Percentiles rank a stretch among this genome's conserved stretches.
phyloP scores from a whole-genome alignment of 345 rosid species.

The Microthlaspi erraticum region DNA sequence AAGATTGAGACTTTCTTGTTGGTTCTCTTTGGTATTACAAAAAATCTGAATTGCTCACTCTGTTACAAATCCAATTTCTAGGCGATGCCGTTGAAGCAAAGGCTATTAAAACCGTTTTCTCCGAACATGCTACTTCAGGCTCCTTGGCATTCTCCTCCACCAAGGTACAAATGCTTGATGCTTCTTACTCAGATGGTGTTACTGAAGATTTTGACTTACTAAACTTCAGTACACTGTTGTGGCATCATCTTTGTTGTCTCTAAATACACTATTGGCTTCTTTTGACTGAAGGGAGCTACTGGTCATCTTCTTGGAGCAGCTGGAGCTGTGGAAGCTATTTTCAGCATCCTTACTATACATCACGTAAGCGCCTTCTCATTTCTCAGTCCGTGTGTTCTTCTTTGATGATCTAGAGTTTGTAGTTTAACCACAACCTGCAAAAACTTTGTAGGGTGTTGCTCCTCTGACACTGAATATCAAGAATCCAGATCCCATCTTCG shows the following conservation, averaged over 20 bases:
- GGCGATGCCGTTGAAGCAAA: constrained; percentile 91
- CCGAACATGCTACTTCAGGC: constrained; percentile 81
- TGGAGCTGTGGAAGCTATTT: constrained; percentile 93
- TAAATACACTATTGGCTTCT: constrained; percentile 5
- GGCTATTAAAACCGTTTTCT: constrained; percentile 72
- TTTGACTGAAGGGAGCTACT: constrained; percentile 68
- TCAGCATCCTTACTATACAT: constrained; percentile 71
- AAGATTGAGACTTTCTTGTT: constrained; percentile 25
- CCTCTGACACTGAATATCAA: constrained; percentile 81
- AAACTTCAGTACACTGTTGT: too few species aligned
- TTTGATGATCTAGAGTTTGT: constrained; percentile 1
- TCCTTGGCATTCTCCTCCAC: constrained; percentile 90
- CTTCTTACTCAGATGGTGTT: neutral
- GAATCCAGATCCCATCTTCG: constrained; percentile 80
- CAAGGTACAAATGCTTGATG: constrained; percentile 63
- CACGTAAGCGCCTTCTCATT: constrained; percentile 51
- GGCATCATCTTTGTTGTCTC: too few species aligned
- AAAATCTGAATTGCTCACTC: neutral
- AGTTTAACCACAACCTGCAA: neutral
- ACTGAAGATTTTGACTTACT: neutral
- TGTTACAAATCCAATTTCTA: constrained; percentile 40
- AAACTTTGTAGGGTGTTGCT: constrained; percentile 72
- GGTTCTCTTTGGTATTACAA: constrained; percentile 22
- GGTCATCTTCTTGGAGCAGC: constrained; percentile 99
- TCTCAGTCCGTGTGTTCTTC: constrained; percentile 11